phyloP scores from a whole-genome alignment of 768 basidiomycete species.

The Lactarius hatsudake region DNA sequence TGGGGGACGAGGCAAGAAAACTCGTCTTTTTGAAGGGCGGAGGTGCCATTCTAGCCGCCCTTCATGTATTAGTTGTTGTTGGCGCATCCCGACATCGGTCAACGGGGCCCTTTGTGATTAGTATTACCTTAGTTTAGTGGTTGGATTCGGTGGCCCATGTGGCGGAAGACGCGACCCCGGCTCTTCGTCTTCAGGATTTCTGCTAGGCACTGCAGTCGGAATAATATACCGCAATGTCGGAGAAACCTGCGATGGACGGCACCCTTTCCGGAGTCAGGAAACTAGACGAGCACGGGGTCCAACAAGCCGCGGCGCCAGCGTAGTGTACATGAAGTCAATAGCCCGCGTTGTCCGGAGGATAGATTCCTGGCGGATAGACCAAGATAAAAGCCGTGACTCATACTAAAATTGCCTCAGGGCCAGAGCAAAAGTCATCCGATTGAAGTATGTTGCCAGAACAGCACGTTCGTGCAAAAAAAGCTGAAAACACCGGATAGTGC shows the following conservation, averaged over 20 bases:
- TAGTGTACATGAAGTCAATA: not conserved
- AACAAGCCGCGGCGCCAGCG: not conserved
- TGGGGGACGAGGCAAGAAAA: not conserved
- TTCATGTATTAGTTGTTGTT: not conserved
- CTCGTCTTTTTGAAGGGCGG: not conserved
- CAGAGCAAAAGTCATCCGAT: not conserved
- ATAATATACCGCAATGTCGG: not conserved
- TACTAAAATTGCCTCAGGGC: not conserved
- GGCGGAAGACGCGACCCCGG: not conserved
- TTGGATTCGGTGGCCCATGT: slow-evolving; percentile 5
- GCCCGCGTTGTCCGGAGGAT: not conserved
- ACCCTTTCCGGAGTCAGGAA: not conserved
- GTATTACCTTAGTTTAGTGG: not conserved
- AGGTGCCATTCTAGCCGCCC: not conserved
- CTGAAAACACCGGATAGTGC: not conserved
- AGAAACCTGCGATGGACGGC: not conserved
- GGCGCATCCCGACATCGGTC: not conserved
- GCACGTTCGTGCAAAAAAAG: not conserved
- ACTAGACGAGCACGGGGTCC: not conserved
- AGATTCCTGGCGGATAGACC: not conserved
- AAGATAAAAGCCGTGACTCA: not conserved
- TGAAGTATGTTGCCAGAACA: not conserved
- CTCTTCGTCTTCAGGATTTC: not conserved
- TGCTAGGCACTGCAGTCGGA: not conserved
- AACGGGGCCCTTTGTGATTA: not conserved